Evolutionary conservation across 108 stramenopile species (phyloP), one percentile per base, ranked within the genome.

Genomic region (Licmophora abbreviata): DNA sequence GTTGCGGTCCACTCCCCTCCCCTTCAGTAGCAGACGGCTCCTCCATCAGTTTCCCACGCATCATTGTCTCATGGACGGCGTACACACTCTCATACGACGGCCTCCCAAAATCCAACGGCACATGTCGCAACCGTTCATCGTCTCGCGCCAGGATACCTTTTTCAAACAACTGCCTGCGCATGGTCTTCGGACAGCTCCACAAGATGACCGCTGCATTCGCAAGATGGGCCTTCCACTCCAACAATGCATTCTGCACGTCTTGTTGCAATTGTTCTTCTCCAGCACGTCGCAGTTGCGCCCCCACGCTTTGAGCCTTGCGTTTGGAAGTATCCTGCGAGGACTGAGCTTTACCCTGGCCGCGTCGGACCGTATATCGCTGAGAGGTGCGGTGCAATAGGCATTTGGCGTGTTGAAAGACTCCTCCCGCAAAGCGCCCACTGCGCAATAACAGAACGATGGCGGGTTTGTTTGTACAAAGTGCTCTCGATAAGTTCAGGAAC

Each of bases 311-410:
- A 46, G 91, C 74, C 48, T 81, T 78, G 35, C 71, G 37, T 12
- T 69, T 69, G 29, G 45, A 38, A 1, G 33, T 44, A 57, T 94
- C 93, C 29, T 81, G 61, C 7, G 64, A 29, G 15, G 82, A 79
- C 69, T 94, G 93, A 1, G 81, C 76, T 38, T 88, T 89, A 3
- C 93, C 93, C 51, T 91, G 89, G 26, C 88, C 88, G 64, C 79
- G 74, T 1, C 93, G 83, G 3, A 82, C 55, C 22, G 93, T 94
- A 58, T 94, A 94, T 12, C 80, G 62, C 12, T 65, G 48, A 1
- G 63, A 73, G 23, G 85, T 69, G 52, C 60, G 64, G 58, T 91
- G 89, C 0, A 60, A 49, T 4, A 90, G 22, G 38, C 85, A 91
- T 45, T 54, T 54, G 27, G 54, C 70, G 22, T 44, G 31, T 29